Evolutionary conservation across 768 basidiomycete species (phyloP).

Genomic region (Mycena pura): DNA sequence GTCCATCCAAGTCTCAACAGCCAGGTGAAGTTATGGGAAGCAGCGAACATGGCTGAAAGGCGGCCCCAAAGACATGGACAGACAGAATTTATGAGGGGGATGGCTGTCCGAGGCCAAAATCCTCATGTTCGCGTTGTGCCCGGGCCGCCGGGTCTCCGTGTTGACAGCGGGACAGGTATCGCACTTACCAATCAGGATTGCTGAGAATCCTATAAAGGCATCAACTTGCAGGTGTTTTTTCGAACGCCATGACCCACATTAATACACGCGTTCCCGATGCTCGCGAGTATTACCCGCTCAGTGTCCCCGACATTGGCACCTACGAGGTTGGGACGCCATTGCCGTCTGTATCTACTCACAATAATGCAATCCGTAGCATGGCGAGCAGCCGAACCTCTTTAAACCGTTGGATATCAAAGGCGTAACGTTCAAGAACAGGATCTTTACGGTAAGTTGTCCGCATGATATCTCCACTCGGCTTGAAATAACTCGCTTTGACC

Average conservation of each 20-base stretch:
- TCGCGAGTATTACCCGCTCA: conserved; percentile 64
- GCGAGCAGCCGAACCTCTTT: conserved; percentile 64
- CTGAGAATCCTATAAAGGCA: no score
- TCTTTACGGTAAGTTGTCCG: conserved; percentile 60
- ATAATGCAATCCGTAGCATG: conserved; percentile 49
- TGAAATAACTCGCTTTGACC: neutral
- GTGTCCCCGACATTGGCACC: conserved; percentile 62
- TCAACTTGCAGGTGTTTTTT: no score
- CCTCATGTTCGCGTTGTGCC: no score
- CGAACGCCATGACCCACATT: conserved; percentile 35
- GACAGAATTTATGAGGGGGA: no score
- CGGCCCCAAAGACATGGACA: no score
- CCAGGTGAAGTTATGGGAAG: no score
- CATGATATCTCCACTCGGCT: neutral
- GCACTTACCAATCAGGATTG: no score
- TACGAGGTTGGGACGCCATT: conserved; percentile 14
- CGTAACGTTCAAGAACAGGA: conserved; percentile 75
- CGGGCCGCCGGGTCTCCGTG: no score
- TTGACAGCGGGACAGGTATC: no score
- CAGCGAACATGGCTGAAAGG: no score
- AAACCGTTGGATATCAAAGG: conserved; percentile 66
- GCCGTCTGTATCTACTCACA: neutral
- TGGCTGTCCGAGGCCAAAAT: no score
- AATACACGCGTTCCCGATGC: conserved; percentile 58
- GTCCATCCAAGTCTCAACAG: no score